phyloP scores from a whole-genome alignment of 202 grass and related monocot genomes.

The Panicum hallii region DNA sequence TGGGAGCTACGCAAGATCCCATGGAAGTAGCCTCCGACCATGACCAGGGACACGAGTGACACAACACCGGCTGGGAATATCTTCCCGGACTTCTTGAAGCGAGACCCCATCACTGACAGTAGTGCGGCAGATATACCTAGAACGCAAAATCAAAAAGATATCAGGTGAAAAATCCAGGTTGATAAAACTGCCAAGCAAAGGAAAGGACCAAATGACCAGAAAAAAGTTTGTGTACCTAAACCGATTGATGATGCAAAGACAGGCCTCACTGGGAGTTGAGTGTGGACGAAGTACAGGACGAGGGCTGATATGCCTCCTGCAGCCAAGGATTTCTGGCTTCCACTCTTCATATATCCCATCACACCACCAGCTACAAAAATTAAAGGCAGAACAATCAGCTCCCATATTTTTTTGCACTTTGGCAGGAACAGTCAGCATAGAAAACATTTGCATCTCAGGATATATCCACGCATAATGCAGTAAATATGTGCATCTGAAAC shows the following conservation, averaged over 20 bases:
- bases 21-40: slow-evolving; percentile 83
- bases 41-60: slow-evolving; percentile 74
- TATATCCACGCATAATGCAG: neutral
- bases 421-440: neutral
- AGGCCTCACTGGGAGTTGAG: slow-evolving; percentile 78
- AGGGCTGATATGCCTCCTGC: slow-evolving; percentile 84
- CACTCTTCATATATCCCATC: slow-evolving; percentile 88
- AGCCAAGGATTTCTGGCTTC: slow-evolving; percentile 87
- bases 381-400: slow-evolving; percentile 23
- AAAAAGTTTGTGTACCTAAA: slow-evolving; percentile 58
- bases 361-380: slow-evolving; percentile 67
- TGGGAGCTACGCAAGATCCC: slow-evolving; percentile 71
- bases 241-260: slow-evolving; percentile 78
- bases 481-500: neutral
- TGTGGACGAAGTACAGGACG: slow-evolving; percentile 74
- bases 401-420: neutral
- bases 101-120: slow-evolving; percentile 81
- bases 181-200: slow-evolving; percentile 11
- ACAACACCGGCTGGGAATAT: slow-evolving; percentile 87
- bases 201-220: neutral
- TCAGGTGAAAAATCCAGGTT: neutral
- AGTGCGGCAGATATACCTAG: slow-evolving; percentile 75
- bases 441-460: neutral
- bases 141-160: neutral
- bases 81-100: slow-evolving; percentile 87